Conservation (phyloP, 116 monocot species). For the Phalaenopsis hybrid region DNA sequence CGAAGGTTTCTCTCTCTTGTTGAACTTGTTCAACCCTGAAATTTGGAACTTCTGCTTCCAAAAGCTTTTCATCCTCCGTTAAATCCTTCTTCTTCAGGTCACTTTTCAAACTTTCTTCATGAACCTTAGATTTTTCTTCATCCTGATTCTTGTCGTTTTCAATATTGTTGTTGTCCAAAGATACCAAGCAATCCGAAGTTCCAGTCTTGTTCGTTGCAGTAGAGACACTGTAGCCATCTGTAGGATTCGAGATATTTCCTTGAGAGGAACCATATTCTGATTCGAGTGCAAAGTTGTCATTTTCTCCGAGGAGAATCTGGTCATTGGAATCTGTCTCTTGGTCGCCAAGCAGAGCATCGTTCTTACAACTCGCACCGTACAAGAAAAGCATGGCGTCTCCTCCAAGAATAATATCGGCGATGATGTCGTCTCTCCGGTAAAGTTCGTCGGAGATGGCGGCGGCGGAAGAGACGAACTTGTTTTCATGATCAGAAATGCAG, state of each 20-base stretch:
- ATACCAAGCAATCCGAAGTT: neutral
- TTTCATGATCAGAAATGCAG: neutral
- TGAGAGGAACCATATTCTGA: slow-evolving; percentile 20
- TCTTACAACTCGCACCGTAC: slow-evolving; percentile 18
- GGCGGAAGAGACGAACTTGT: slow-evolving; percentile 6
- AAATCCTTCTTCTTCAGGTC: slow-evolving; percentile 24
- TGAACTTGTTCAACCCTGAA: slow-evolving; percentile 9
- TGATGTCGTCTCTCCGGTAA: slow-evolving; percentile 18
- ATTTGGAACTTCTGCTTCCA: neutral
- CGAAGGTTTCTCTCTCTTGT: slow-evolving; percentile 15
- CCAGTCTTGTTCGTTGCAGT: neutral
- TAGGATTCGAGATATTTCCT: no score
- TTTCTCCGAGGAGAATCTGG: slow-evolving; percentile 17
- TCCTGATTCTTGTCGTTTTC: neutral
- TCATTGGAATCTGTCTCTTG: slow-evolving; percentile 35
- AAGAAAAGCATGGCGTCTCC: slow-evolving; percentile 33
- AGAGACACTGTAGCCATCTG: no score
- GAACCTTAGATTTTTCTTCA: neutral
- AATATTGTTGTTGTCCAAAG: neutral
- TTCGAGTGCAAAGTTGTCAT: slow-evolving; percentile 20
- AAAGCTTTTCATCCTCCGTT: slow-evolving; percentile 15
- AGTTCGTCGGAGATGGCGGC: slow-evolving; percentile 9
- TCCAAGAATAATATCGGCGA: slow-evolving; percentile 17
- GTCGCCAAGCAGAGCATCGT: slow-evolving; percentile 29
- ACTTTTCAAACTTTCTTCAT: neutral